Base-by-base conservation (phyloP, 805 yeast genomes). In the Kodamaea kakaduensis region DNA sequence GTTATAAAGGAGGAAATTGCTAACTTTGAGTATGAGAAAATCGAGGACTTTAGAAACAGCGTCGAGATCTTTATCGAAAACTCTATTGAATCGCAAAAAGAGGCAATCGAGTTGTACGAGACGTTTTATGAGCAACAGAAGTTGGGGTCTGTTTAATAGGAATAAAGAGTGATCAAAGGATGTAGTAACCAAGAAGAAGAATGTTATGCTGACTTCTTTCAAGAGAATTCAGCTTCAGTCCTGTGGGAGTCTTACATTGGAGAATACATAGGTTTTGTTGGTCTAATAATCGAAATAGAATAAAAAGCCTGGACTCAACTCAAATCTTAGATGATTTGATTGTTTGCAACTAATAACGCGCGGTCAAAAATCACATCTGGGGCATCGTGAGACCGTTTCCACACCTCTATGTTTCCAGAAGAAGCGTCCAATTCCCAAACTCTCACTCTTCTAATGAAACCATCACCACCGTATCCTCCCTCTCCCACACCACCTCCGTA, bases 381-480 rank as follows among this genome's bases (percentile, higher is more conserved):
- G 6, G 71, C 64, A 16, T 74, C 67, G 47, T 83, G 82, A 13
- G 79, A 52, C 41, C 93, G 60, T 56, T 89, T 87, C 88, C 94
- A 86, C 2, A 87, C 73, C 21, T 52, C 56, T 17, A 82, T 75
- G 13, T 61, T 61, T 2, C 71, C 68, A 0, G 56, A 52, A 4
- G 56, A 48, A 1, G 73, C 51, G 52, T 87, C 81, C 7, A 89
- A 47, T 27, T 84, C 86, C 53, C 70, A 90, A 0, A 81, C 49
- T 32, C 98, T 69, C 29, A 87, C 50, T 37, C 97, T 71, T 48
- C 98, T 75, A 10, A 81, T 68, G 21, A 82, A 85, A 1, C 88
- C 93, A 1, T 88, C 90, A 0, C 97, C 97, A 7, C 83, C 97
- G 54, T 93, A 93, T 0, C 96, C 97, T 25, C 97, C 97, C 59